Percentiles rank a stretch among this genome's conserved stretches.
These are phyloP conservation scores for Lentinula detonsa DNA, from an alignment of 768 basidiomycete genomes.

Conservation along the genomic window DNA sequence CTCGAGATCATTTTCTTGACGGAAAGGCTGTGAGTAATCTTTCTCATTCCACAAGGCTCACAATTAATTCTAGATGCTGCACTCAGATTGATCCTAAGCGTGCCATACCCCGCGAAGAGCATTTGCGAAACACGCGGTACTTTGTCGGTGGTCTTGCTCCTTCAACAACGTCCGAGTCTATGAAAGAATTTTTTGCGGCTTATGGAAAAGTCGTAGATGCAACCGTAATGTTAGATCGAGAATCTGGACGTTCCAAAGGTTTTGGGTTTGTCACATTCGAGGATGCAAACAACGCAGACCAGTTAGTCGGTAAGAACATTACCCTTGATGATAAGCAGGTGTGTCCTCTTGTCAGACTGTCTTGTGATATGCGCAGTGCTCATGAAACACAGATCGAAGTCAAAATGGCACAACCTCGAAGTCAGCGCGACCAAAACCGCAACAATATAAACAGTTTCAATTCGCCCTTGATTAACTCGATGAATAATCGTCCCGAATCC, in stretches of 20 bases:
- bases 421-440: conserved; percentile 51
- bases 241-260: conserved; percentile 69
- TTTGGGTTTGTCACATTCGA: conserved; percentile 86
- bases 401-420: conserved; percentile 72
- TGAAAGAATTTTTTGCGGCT: conserved; percentile 63
- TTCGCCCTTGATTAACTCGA: conserved; percentile 12
- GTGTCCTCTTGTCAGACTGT: conserved; percentile 12
- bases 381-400: conserved; percentile 63
- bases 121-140: conserved; percentile 68
- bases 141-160: conserved; percentile 77
- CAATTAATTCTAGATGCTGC: background rate
- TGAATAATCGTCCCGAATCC: conserved; percentile 16
- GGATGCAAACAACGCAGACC: conserved; percentile 56
- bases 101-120: conserved; percentile 80
- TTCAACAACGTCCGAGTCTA: conserved; percentile 60
- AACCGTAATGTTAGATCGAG: conserved; percentile 82
- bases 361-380: background rate
- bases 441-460: conserved; percentile 18
- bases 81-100: conserved; percentile 82
- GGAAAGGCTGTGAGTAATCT: conserved; percentile 61
- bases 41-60: background rate
- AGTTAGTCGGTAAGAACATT: conserved; percentile 59
- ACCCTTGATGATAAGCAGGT: conserved; percentile 76
- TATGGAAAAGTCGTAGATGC: conserved; percentile 82
- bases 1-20: conserved; percentile 64